Percentiles rank a stretch among this genome's conserved stretches.
phyloP scores from a whole-genome alignment of 2,329 filamentous ascomycete genomes.

The Triangularia verruculosa region DNA sequence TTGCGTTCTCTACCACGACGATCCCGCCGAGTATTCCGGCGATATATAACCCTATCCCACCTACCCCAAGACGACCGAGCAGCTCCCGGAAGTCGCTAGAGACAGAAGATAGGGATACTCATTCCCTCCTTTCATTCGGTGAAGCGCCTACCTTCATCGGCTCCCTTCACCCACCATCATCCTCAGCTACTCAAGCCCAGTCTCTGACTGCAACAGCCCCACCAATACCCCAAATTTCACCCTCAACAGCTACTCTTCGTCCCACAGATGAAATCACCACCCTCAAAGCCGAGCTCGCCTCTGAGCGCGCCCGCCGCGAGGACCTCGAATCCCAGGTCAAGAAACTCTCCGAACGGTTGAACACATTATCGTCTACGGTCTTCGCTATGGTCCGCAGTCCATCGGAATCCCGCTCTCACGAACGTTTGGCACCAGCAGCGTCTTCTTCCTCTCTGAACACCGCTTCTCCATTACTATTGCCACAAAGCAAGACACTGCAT shows the following conservation, averaged over 20 bases:
- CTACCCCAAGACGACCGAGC: slow-evolving; percentile 32
- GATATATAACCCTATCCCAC: slow-evolving; percentile 30
- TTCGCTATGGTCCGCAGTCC: slow-evolving; percentile 36
- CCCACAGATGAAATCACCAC: slow-evolving; percentile 21
- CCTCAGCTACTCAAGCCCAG: slow-evolving; percentile 31
- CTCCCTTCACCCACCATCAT: slow-evolving; percentile 39
- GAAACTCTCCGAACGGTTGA: slow-evolving; percentile 49
- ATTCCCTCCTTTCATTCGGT: slow-evolving; percentile 44
- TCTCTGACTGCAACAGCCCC: slow-evolving; percentile 26
- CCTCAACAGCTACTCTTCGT: slow-evolving; percentile 42
- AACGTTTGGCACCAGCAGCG: slow-evolving; percentile 24
- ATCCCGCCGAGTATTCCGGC: slow-evolving; percentile 32
- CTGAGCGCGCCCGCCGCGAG: slow-evolving; percentile 54
- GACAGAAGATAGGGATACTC: slow-evolving; percentile 22
- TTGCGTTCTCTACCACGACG: slow-evolving; percentile 28
- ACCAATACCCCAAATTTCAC: slow-evolving; percentile 40
- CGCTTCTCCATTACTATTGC: slow-evolving; percentile 14
- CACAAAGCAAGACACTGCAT: slow-evolving; percentile 21
- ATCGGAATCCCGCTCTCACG: slow-evolving; percentile 35
- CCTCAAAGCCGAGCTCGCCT: slow-evolving; percentile 48
- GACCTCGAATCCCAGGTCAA: slow-evolving; percentile 56
- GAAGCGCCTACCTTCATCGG: slow-evolving; percentile 46
- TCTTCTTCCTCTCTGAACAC: slow-evolving; percentile 2
- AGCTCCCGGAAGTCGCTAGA: slow-evolving; percentile 41
- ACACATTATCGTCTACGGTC: slow-evolving; percentile 44